A percentile compares a stretch with the other conserved stretches of the same genome.
Conservation (phyloP, 805 yeast species). For the Jamesozyma hellenica region DNA sequence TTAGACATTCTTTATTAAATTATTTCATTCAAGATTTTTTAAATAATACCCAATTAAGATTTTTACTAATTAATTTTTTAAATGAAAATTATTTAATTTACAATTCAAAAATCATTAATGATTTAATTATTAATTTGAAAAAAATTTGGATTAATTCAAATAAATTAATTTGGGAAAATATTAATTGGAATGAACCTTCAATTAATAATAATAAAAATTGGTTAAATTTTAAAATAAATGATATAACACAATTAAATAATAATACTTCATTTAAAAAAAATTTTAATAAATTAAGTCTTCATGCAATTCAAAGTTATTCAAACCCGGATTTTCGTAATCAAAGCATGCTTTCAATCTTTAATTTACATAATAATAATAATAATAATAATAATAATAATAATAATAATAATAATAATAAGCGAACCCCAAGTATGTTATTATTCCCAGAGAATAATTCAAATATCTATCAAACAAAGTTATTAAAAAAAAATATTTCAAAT, state of each 20-base stretch:
- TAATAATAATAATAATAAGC: slow-evolving; percentile 5
- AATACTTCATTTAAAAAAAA: slow-evolving; percentile 12
- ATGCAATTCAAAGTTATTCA: slow-evolving; percentile 23
- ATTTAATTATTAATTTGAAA: slow-evolving; percentile 38
- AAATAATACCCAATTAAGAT: slow-evolving; percentile 39
- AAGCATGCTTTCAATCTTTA: slow-evolving; percentile 24
- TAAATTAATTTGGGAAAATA: slow-evolving; percentile 22
- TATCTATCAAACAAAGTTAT: too few species aligned
- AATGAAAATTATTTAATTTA: slow-evolving; percentile 21
- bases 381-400: slow-evolving; percentile 12
- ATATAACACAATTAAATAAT: slow-evolving; percentile 13
- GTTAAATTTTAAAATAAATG: slow-evolving; percentile 17
- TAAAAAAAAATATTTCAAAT: too few species aligned
- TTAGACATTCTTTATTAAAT: slow-evolving; percentile 85
- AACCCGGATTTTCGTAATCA: slow-evolving; percentile 26
- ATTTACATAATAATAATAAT: slow-evolving; percentile 7
- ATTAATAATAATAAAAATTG: slow-evolving; percentile 15
- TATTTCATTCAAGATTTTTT: slow-evolving; percentile 81
- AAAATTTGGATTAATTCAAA: slow-evolving; percentile 36
- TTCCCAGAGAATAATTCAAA: slow-evolving; percentile 23
- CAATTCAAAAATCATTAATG: slow-evolving; percentile 23
- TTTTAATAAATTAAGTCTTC: slow-evolving; percentile 22
- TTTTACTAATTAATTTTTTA: slow-evolving; percentile 33
- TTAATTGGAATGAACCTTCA: slow-evolving; percentile 11
- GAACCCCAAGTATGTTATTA: slow-evolving; percentile 25